A percentile compares a stretch with the other conserved stretches of the same genome.
phyloP scores from a whole-genome alignment of 805 yeast genomes.

The Wickerhamiella vanderwaltii region DNA sequence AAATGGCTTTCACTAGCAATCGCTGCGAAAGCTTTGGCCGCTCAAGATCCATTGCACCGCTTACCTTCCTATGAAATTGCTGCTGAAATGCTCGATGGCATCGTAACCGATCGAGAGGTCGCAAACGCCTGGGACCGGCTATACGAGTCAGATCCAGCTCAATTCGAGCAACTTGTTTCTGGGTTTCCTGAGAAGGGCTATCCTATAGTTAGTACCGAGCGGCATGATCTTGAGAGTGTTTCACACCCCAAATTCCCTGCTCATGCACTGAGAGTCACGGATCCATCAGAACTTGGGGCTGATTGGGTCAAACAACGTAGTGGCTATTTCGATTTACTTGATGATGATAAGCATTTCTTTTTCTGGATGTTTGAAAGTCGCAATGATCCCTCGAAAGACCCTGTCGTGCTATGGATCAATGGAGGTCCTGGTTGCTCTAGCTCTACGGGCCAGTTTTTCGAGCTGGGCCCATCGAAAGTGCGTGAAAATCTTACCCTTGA shows the following conservation, averaged over 20 bases:
- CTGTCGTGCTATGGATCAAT: slow-evolving; percentile 79
- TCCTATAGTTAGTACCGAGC: background rate
- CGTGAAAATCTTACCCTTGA: slow-evolving; percentile 59
- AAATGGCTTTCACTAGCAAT: no score
- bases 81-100: background rate
- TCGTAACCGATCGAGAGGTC: background rate
- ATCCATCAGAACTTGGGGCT: slow-evolving; percentile 57
- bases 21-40: slow-evolving; percentile 6
- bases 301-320: slow-evolving; percentile 72
- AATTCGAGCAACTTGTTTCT: slow-evolving; percentile 4
- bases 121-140: slow-evolving; percentile 10
- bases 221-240: background rate
- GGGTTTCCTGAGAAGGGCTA: background rate
- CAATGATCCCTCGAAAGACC: slow-evolving; percentile 75
- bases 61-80: background rate
- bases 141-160: background rate
- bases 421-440: slow-evolving; percentile 99
- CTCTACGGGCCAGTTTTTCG: slow-evolving; percentile 82
- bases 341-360: slow-evolving; percentile 84
- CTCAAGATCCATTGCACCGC: background rate
- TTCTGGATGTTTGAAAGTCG: slow-evolving; percentile 83
- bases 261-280: slow-evolving; percentile 50
- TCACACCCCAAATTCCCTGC: slow-evolving; percentile 18
- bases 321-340: slow-evolving; percentile 65
- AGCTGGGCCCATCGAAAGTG: slow-evolving; percentile 81